These are phyloP conservation scores for Candida krabiensis DNA, from an alignment of 805 yeast genomes.

Conservation along the genomic window DNA sequence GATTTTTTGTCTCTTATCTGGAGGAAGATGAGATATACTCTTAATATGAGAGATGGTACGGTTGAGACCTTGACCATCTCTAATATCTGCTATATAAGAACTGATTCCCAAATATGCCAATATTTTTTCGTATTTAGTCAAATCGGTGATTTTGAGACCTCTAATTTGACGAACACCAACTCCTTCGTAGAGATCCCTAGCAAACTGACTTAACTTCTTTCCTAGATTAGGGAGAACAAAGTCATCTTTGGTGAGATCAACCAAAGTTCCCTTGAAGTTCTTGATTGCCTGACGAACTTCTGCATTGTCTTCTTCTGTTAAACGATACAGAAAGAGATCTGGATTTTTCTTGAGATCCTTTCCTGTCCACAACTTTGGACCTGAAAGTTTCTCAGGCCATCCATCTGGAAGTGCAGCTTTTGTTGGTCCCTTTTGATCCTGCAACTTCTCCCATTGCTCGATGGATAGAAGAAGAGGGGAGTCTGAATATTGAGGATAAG, in stretches of 20 bases:
- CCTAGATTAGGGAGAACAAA: slow-evolving; percentile 2
- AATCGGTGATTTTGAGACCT: slow-evolving; percentile 1
- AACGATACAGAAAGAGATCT: slow-evolving; percentile 3
- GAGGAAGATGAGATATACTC: slow-evolving; percentile 4
- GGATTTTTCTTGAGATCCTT: slow-evolving; percentile 1
- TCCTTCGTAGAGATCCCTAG: slow-evolving; percentile 3
- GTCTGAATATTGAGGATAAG: slow-evolving; percentile 4
- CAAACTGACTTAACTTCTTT: slow-evolving; percentile 2
- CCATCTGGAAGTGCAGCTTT: slow-evolving; percentile 3
- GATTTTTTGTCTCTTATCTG: slow-evolving; percentile 3
- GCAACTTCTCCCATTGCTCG: slow-evolving; percentile 1
- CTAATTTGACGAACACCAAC: slow-evolving; percentile 3
- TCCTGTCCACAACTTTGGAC: slow-evolving; percentile 4
- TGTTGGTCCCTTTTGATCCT: slow-evolving; percentile 1
- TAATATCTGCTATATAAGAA: slow-evolving; percentile 3
- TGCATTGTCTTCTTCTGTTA: slow-evolving; percentile 2
- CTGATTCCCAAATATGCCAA: slow-evolving; percentile 3
- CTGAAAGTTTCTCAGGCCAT: slow-evolving; percentile 4
- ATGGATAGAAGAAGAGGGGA: slow-evolving; percentile 4
- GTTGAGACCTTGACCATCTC: slow-evolving; percentile 3
- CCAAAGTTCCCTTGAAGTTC: slow-evolving; percentile 1
- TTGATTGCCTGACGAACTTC: slow-evolving; percentile 2
- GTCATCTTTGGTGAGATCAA: slow-evolving; percentile 3
- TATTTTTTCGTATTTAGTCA: slow-evolving; percentile 1
- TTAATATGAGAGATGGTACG: slow-evolving; percentile 3